These are phyloP conservation scores for Amylocystis lapponica DNA, from an alignment of 768 basidiomycete species.

Conservation along the genomic window DNA sequence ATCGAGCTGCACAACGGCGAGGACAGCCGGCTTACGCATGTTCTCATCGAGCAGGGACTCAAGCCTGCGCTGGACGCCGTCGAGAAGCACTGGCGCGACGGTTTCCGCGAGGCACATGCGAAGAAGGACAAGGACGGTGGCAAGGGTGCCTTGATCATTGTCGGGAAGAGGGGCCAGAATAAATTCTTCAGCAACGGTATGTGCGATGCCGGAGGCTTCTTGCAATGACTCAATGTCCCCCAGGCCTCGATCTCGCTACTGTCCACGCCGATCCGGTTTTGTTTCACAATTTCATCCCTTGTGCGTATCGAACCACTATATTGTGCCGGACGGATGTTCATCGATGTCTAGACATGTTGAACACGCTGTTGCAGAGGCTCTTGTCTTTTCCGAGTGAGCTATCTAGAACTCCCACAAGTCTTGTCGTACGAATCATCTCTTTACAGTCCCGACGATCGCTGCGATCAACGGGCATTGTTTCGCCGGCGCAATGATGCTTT, in stretches of 20 bases:
- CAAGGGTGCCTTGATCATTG: constrained; percentile 69
- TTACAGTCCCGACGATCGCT: constrained; percentile 5
- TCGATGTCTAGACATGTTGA: constrained; percentile 51
- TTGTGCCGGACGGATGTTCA: no score
- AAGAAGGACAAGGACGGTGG: constrained; percentile 46
- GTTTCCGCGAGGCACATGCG: constrained; percentile 39
- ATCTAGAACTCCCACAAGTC: neutral
- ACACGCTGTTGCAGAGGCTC: constrained; percentile 64
- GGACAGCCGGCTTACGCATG: constrained; percentile 63
- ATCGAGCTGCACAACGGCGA: constrained; percentile 76
- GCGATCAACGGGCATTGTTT: constrained; percentile 22
- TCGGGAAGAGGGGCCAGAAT: constrained; percentile 68
- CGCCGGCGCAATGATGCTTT: constrained; percentile 76
- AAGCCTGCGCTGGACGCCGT: constrained; percentile 68
- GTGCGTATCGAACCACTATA: constrained; percentile 36
- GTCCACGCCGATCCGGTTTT: no score
- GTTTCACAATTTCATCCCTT: constrained; percentile 63
- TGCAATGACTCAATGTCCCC: neutral
- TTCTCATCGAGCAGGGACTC: constrained; percentile 52
- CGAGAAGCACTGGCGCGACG: constrained; percentile 64
- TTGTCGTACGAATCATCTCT: neutral
- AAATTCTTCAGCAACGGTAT: constrained; percentile 87
- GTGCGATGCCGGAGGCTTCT: constrained; percentile 6
- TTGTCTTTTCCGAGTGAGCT: constrained; percentile 71
- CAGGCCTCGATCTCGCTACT: neutral